Evolutionary conservation across 495 filamentous ascomycete species (phyloP).

Genomic region (Hypomontagnella submonticulosa): DNA sequence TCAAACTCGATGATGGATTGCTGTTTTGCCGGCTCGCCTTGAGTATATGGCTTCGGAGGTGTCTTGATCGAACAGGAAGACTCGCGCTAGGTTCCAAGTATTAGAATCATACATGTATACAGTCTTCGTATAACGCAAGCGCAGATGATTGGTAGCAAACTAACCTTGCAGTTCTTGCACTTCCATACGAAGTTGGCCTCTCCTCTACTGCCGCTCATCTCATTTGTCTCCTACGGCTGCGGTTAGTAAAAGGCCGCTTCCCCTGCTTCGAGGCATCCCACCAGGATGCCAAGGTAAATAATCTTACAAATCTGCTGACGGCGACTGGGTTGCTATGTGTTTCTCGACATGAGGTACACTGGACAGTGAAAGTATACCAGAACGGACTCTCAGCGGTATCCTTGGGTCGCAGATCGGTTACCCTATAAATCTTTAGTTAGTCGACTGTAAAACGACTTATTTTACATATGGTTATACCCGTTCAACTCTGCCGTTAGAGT

Average conservation of each 20-base stretch:
- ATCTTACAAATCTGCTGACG: conserved; percentile 87
- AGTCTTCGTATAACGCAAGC: background rate
- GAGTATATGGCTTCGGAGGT: conserved; percentile 74
- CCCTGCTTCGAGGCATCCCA: no score
- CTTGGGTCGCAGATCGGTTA: conserved; percentile 85
- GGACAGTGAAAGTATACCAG: conserved; percentile 95
- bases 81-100: conserved; percentile 56
- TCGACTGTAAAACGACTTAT: conserved; percentile 21
- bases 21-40: conserved; percentile 72
- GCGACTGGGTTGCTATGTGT: conserved; percentile 87
- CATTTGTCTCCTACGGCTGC: conserved; percentile 74
- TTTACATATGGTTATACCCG: conserved; percentile 58
- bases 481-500: conserved; percentile 80
- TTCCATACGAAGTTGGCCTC: conserved; percentile 99
- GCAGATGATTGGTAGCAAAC: background rate
- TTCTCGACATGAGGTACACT: conserved; percentile 95
- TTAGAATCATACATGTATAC: conserved; percentile 1
- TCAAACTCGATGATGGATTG: conserved; percentile 89
- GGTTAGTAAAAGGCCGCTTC: background rate
- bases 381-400: conserved; percentile 85
- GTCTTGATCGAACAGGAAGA: conserved; percentile 74
- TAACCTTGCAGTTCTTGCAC: conserved; percentile 89
- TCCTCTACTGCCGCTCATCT: conserved; percentile 88
- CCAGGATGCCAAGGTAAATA: no score
- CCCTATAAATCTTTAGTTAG: conserved; percentile 63